Conservation (phyloP, 2,329 filamentous ascomycete species). For the Pyrenochaeta sp. region DNA sequence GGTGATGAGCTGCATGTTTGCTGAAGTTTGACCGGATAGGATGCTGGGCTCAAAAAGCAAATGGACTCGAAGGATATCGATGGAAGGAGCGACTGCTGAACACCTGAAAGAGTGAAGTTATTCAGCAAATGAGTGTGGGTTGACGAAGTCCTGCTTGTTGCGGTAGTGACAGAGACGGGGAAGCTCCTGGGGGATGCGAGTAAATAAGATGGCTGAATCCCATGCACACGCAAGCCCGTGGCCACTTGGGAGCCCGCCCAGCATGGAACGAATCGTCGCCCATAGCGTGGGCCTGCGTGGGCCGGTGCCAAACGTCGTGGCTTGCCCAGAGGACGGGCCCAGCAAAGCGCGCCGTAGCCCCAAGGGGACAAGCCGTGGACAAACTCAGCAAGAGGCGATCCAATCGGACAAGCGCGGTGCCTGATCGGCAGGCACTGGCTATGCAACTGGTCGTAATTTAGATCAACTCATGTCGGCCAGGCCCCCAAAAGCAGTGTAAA, state of each 20-base stretch:
- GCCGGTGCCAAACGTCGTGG: constrained; percentile 44
- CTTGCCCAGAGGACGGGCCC: constrained; percentile 38
- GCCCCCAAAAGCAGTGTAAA: constrained; percentile 42
- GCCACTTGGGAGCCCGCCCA: constrained; percentile 38
- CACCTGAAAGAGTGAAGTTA: constrained; percentile 53
- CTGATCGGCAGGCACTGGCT: constrained; percentile 41
- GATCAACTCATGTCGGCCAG: constrained; percentile 30
- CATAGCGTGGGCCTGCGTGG: constrained; percentile 41
- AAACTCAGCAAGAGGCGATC: constrained; percentile 29
- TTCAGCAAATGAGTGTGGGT: constrained; percentile 49
- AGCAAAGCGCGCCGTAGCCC: constrained; percentile 31
- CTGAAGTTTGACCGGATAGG: constrained; percentile 19
- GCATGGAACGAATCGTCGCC: constrained; percentile 45
- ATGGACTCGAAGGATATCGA: constrained; percentile 29
- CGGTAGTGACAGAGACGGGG: constrained; percentile 32
- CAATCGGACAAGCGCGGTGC: constrained; percentile 42
- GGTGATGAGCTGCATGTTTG: constrained; percentile 46
- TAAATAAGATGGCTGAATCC: constrained; percentile 48
- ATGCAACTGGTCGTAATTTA: constrained; percentile 36
- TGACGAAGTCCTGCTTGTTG: constrained; percentile 50
- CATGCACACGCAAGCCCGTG: constrained; percentile 35
- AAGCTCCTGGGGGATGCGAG: constrained; percentile 42
- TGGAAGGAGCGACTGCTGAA: constrained; percentile 46
- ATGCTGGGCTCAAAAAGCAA: constrained; percentile 19
- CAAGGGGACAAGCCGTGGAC: constrained; percentile 26